These are phyloP conservation scores for Penicillium canescens DNA, from an alignment of 495 filamentous ascomycete genomes.

Conservation along the genomic window DNA sequence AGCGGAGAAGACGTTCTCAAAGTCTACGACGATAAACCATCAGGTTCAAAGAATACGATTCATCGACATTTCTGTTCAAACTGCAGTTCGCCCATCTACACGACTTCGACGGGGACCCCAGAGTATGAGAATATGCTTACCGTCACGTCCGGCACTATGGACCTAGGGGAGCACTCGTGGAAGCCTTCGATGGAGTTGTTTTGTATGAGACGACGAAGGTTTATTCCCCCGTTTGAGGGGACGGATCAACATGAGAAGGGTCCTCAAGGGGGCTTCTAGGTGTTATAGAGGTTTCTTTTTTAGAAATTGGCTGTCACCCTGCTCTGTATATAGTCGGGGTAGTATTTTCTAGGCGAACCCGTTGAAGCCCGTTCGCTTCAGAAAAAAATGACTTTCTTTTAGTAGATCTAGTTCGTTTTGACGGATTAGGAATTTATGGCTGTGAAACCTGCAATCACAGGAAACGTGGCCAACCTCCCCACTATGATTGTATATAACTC, in stretches of 20 bases:
- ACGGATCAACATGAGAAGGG: not conserved
- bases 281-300: too few relatives aligned
- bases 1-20: slow-evolving; percentile 2
- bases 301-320: too few relatives aligned
- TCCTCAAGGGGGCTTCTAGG: not conserved
- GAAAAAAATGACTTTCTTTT: too few relatives aligned
- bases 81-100: slow-evolving; percentile 1
- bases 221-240: not conserved
- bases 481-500: too few relatives aligned
- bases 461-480: too few relatives aligned
- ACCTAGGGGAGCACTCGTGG: not conserved
- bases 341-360: too few relatives aligned
- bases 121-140: not conserved
- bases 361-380: too few relatives aligned
- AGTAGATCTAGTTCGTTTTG: too few relatives aligned
- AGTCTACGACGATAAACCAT: slow-evolving; percentile 4
- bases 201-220: not conserved
- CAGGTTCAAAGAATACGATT: slow-evolving; percentile 1
- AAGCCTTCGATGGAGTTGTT: slow-evolving; percentile 1
- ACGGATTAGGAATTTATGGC: too few relatives aligned
- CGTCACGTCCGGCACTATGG: slow-evolving; percentile 1
- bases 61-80: not conserved
- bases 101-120: not conserved
- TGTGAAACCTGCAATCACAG: too few relatives aligned
- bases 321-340: too few relatives aligned